These are phyloP conservation scores for Cordyceps tenuipes DNA, from an alignment of 2,329 filamentous ascomycete genomes.

Conservation along the genomic window DNA sequence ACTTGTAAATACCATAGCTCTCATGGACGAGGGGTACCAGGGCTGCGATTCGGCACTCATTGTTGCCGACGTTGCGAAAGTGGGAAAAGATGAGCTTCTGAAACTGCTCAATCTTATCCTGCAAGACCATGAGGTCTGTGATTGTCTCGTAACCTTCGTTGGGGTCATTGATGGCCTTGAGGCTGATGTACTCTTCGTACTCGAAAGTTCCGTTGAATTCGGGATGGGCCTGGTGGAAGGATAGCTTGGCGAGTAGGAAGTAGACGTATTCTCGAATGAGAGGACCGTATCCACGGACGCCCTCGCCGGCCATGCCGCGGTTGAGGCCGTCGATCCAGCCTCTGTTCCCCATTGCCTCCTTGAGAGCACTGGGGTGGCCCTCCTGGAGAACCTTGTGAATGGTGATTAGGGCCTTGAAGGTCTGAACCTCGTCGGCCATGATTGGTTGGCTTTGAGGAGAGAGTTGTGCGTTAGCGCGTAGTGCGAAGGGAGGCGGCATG, in stretches of 20 bases:
- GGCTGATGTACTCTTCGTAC: slow-evolving; percentile 96
- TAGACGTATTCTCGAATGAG: slow-evolving; percentile 96
- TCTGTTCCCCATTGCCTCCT: slow-evolving; percentile 81
- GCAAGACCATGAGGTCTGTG: slow-evolving; percentile 87
- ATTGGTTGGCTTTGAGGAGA: slow-evolving; percentile 68
- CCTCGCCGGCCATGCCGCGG: slow-evolving; percentile 73
- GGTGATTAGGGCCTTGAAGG: slow-evolving; percentile 96
- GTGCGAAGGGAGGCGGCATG: background rate
- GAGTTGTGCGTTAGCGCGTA: background rate
- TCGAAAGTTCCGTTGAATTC: slow-evolving; percentile 99
- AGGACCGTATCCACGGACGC: slow-evolving; percentile 80
- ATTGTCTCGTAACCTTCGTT: slow-evolving; percentile 98
- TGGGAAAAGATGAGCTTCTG: slow-evolving; percentile 98
- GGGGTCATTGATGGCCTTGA: slow-evolving; percentile 97
- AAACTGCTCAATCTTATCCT: slow-evolving; percentile 97
- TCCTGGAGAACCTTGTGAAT: slow-evolving; percentile 97
- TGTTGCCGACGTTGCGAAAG: slow-evolving; percentile 84
- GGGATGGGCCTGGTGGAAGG: slow-evolving; percentile 93
- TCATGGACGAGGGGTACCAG: slow-evolving; percentile 91
- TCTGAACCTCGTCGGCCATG: slow-evolving; percentile 95
- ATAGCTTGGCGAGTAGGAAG: slow-evolving; percentile 86
- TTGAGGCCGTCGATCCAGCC: slow-evolving; percentile 90
- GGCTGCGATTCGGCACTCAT: slow-evolving; percentile 92
- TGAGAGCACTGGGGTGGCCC: slow-evolving; percentile 79
- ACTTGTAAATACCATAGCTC: slow-evolving; percentile 99